Conservation (phyloP, 305 asterid species). For the Salvia sclarea region DNA sequence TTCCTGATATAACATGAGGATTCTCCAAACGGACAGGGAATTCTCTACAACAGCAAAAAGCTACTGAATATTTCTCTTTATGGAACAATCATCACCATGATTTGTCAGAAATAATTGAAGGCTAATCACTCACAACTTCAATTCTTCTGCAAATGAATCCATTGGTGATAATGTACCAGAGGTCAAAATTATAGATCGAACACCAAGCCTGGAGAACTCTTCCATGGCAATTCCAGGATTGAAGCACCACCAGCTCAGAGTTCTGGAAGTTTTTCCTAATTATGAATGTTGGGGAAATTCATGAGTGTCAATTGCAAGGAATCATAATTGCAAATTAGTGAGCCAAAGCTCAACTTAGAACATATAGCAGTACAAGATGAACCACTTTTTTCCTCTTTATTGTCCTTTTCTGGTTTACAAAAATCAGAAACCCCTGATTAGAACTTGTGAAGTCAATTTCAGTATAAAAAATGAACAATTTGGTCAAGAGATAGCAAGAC, state of each 20-base stretch:
- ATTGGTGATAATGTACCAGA: conserved; percentile 98
- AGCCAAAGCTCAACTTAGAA: conserved; percentile 24
- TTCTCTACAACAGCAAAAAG: conserved; percentile 49
- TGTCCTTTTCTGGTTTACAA: neutral
- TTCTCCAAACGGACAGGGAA: conserved; percentile 97
- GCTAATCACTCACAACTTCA: conserved; percentile 68
- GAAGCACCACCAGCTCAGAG: conserved; percentile 99
- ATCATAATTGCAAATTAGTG: conserved; percentile 22
- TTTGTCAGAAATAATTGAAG: conserved; percentile 19
- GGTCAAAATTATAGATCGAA: conserved; percentile 92
- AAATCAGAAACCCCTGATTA: conserved; percentile 7
- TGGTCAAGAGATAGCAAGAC: conserved; percentile 11
- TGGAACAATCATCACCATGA: conserved; percentile 17
- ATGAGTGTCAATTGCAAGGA: conserved; percentile 22
- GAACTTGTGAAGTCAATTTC: neutral
- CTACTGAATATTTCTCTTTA: conserved; percentile 18
- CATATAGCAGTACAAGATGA: conserved; percentile 16
- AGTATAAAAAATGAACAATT: conserved; percentile 1
- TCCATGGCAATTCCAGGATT: conserved; percentile 99
- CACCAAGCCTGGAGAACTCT: conserved; percentile 75
- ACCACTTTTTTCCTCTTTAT: neutral
- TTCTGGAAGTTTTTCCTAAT: conserved; percentile 75
- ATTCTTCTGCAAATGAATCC: conserved; percentile 97
- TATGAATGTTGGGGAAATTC: conserved; percentile 25
- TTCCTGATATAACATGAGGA: conserved; percentile 94